Base-by-base conservation (phyloP, 1,284 basidiomycete species). In the Neonothopanus nambi region DNA sequence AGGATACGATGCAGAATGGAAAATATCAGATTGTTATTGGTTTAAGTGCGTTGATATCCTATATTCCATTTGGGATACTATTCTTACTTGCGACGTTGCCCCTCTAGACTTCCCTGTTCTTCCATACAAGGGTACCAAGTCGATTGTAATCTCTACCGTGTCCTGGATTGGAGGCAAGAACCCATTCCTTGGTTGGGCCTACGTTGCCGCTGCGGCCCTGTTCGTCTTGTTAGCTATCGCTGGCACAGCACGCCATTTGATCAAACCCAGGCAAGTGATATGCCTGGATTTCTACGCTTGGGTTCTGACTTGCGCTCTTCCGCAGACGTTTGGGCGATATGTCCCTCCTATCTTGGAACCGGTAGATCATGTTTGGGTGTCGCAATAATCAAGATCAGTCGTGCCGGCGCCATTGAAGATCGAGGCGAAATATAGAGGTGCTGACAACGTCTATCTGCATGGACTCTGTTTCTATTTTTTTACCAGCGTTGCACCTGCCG, bases 151-250 rank as follows among this genome's bases (percentile, higher is more conserved):
- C 61, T 95, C 93, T 45, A 99, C 96, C 0, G 93, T 96, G 3
- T 93, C 95, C 1, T 99, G 96, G 94, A 93, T 98, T 64, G 97
- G 97, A 18, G 97, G 97, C 24, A 95, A 96, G 74, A 96, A 96
- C 65, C 87, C 94, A 1, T 98, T 99, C 85, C 79, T 99, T 21
- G 97, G 97, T 7, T 95, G 95, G 87, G 91, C 95, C 3, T 99
- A 98, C 67, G 89, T 99, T 51, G 95, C 87, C 17, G 86, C 94
- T 0, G 89, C 95, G 1, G 85, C 80, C 9, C 76, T 98, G 17
- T 97, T 97, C 66, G 86, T 98, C 26, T 73, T 93, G 11, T 81
- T 99, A 30, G 95, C 93, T 5, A 70, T 98, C 49, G 78, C 87
- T 11, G 94, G 97, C 24, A 93, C 94, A n/a, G 83, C 91, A 52